Evolutionary conservation across 2,329 filamentous ascomycete genomes (phyloP).

Genomic region (Fusarium sp.): DNA sequence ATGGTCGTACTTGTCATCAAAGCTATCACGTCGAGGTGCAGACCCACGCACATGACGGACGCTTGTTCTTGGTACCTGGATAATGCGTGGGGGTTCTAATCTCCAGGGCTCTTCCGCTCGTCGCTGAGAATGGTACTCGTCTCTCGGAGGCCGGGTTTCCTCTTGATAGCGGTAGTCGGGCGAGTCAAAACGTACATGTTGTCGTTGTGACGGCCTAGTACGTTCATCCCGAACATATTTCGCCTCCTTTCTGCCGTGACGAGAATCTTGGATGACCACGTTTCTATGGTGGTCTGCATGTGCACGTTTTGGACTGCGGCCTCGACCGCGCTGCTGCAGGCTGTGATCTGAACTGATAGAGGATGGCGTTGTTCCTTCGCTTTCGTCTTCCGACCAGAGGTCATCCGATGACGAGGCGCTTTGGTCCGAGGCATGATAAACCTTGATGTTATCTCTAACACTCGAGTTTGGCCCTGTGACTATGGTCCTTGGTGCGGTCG

Average conservation of each 20-base stretch:
- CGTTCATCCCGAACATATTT: slow-evolving; percentile 1
- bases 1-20: slow-evolving; percentile 11
- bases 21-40: slow-evolving; percentile 31
- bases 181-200: slow-evolving; percentile 22
- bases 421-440: slow-evolving; percentile 11
- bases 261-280: slow-evolving; percentile 12
- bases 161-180: slow-evolving; percentile 7
- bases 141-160: slow-evolving; percentile 20
- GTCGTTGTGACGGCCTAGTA: background rate
- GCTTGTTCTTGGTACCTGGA: slow-evolving; percentile 22
- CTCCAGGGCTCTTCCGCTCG: slow-evolving; percentile 23
- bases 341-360: slow-evolving; percentile 24
- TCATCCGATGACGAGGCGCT: slow-evolving; percentile 26
- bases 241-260: background rate
- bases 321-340: slow-evolving; percentile 3
- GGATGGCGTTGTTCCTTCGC: slow-evolving; percentile 31
- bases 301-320: slow-evolving; percentile 19
- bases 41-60: slow-evolving; percentile 33
- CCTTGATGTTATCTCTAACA: background rate
- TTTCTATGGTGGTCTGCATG: slow-evolving; percentile 9
- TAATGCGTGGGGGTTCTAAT: slow-evolving; percentile 29
- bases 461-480: background rate
- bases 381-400: slow-evolving; percentile 22
- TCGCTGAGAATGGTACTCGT: slow-evolving; percentile 1
- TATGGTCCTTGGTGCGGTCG: background rate